Evolutionary conservation across 2,329 filamentous ascomycete species (phyloP).

Genomic region (Sclerotinia sclerotiorum): DNA sequence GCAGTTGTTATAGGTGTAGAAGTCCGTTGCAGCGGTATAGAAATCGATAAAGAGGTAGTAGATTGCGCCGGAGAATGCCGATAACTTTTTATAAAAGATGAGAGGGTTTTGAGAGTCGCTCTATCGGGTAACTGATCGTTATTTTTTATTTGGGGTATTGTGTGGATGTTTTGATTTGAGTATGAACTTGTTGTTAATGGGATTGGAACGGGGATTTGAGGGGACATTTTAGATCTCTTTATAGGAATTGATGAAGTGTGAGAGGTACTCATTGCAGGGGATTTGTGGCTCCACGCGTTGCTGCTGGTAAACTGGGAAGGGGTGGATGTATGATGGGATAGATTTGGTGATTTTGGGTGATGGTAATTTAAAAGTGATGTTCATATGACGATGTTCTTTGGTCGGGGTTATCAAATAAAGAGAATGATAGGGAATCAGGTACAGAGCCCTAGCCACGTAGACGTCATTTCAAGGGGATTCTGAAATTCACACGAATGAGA

Average conservation of each 20-base stretch:
- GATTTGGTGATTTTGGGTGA: neutral
- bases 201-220: neutral
- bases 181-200: neutral
- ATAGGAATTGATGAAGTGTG: neutral
- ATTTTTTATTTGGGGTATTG: neutral
- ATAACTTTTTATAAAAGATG: constrained; percentile 20
- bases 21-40: neutral
- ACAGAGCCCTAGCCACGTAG: neutral
- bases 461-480: neutral
- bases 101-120: constrained; percentile 12
- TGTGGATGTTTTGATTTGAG: neutral
- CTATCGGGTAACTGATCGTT: constrained; percentile 7
- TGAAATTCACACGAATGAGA: constrained; percentile 1
- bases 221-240: constrained; percentile 8
- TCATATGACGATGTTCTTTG: constrained; percentile 4
- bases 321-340: neutral
- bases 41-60: neutral
- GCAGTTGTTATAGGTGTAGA: neutral
- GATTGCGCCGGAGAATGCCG: neutral
- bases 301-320: constrained; percentile 9
- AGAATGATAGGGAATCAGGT: neutral
- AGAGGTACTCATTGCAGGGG: neutral
- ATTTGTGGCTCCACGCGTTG: neutral
- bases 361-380: constrained; percentile 7
- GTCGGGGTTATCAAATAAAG: neutral